A percentile compares a stretch with the other conserved stretches of the same genome.
Evolutionary conservation across 2,329 filamentous ascomycete genomes (phyloP).

Genomic region (Microcyclospora tardicrescens): DNA sequence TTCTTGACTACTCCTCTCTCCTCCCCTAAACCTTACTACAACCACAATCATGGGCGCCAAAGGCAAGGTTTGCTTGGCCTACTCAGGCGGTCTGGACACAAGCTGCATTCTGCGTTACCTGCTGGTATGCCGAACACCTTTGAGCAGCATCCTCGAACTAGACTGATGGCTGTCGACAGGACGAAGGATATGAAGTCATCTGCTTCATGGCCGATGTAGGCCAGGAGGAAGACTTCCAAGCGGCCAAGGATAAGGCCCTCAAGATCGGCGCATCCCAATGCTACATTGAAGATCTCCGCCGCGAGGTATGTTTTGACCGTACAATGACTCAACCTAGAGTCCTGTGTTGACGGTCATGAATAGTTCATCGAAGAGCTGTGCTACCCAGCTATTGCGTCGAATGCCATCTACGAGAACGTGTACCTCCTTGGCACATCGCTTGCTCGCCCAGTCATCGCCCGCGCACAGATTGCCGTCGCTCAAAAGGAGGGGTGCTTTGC

Average conservation of each 20-base stretch:
- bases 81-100: constrained; percentile 46
- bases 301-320: constrained; percentile 17
- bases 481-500: constrained; percentile 46
- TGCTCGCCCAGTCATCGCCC: constrained; percentile 57
- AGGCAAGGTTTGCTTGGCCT: constrained; percentile 35
- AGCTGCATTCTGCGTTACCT: constrained; percentile 40
- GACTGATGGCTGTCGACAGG: constrained; percentile 14
- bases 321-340: neutral
- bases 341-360: neutral
- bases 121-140: constrained; percentile 16
- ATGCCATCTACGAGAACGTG: constrained; percentile 46
- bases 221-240: constrained; percentile 54
- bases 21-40: neutral
- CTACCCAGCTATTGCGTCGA: constrained; percentile 66
- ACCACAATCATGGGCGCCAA: constrained; percentile 6
- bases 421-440: constrained; percentile 46
- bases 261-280: constrained; percentile 56
- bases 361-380: constrained; percentile 66
- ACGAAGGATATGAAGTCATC: constrained; percentile 49
- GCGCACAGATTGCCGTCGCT: constrained; percentile 51
- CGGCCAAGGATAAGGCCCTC: constrained; percentile 58
- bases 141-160: neutral
- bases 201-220: constrained; percentile 57
- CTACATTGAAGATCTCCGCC: constrained; percentile 50
- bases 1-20: neutral